Percentiles rank a stretch among this genome's conserved stretches.
These are phyloP conservation scores for Ambispora gerdemannii DNA, from an alignment of 192 early-diverging fungal genomes.

Conservation along the genomic window DNA sequence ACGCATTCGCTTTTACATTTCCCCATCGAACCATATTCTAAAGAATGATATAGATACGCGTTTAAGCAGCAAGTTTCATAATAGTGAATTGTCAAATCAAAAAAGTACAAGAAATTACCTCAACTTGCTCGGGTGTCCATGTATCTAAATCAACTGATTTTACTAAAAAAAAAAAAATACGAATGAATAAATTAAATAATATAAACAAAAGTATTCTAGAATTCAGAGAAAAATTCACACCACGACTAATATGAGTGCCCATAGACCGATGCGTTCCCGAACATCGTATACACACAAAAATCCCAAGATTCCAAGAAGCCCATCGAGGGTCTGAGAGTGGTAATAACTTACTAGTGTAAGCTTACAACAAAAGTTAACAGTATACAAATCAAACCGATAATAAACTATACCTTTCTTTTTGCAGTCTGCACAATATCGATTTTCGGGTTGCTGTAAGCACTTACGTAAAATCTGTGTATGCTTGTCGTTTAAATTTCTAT, in stretches of 20 bases:
- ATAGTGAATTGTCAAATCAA: not conserved
- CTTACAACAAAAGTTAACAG: no score
- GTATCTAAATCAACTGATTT: conserved; percentile 81
- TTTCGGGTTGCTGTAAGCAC: conserved; percentile 66
- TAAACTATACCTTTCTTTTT: conserved; percentile 61
- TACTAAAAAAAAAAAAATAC: conserved; percentile 45
- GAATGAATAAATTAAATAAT: conserved; percentile 12
- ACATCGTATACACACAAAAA: conserved; percentile 62
- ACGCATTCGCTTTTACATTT: conserved; percentile 66
- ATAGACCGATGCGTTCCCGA: conserved; percentile 77
- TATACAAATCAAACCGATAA: not conserved
- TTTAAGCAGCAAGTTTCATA: not conserved
- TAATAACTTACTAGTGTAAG: not conserved
- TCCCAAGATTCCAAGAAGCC: conserved; percentile 62
- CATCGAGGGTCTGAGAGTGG: conserved; percentile 60
- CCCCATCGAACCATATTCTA: conserved; percentile 78
- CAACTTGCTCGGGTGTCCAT: conserved; percentile 77
- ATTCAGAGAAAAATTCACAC: conserved; percentile 36
- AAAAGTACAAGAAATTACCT: conserved; percentile 22
- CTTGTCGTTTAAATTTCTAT: conserved; percentile 70
- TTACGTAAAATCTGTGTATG: conserved; percentile 66
- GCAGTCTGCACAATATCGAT: conserved; percentile 79
- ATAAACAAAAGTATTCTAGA: not conserved
- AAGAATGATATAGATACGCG: not conserved
- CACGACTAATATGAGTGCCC: conserved; percentile 84